These are phyloP conservation scores for Linum usitatissimum DNA, from an alignment of 345 rosid species.

Conservation along the genomic window DNA sequence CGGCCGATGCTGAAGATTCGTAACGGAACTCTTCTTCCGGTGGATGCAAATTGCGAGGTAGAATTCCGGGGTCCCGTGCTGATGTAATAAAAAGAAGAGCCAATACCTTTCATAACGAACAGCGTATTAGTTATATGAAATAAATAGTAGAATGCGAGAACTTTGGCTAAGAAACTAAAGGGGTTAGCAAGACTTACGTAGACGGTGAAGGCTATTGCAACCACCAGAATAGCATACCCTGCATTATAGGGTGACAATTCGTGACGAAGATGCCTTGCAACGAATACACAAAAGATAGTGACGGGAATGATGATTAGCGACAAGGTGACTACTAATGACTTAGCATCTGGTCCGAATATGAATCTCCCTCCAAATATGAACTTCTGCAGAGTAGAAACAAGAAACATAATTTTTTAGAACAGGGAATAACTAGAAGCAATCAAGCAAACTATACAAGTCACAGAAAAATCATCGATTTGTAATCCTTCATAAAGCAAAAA, in stretches of 20 bases:
- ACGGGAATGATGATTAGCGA: conserved; percentile 64
- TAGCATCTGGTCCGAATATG: conserved; percentile 97
- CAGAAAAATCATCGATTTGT: not conserved
- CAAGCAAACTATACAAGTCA: too few species aligned
- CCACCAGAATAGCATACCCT: conserved; percentile 65
- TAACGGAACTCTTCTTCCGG: conserved; percentile 77
- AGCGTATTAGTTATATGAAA: not conserved
- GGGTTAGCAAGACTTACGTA: conserved; percentile 43
- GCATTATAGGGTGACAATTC: conserved; percentile 66
- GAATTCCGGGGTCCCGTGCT: conserved; percentile 88
- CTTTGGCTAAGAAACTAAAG: not conserved
- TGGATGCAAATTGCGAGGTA: conserved; percentile 87
- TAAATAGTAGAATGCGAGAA: not conserved
- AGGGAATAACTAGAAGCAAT: not conserved
- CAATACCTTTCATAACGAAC: conserved; percentile 56
- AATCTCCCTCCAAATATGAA: conserved; percentile 84
- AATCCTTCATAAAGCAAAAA: not conserved
- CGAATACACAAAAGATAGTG: conserved; percentile 71
- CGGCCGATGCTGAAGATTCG: conserved; percentile 49
- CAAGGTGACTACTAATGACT: conserved; percentile 60
- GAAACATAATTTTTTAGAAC: conserved; percentile 7
- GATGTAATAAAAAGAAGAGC: conserved; percentile 78
- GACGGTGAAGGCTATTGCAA: conserved; percentile 57
- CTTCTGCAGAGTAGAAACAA: conserved; percentile 40
- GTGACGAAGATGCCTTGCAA: conserved; percentile 86